Conservation (phyloP, 352 stramenopile species). For the Plasmopara viticola region DNA sequence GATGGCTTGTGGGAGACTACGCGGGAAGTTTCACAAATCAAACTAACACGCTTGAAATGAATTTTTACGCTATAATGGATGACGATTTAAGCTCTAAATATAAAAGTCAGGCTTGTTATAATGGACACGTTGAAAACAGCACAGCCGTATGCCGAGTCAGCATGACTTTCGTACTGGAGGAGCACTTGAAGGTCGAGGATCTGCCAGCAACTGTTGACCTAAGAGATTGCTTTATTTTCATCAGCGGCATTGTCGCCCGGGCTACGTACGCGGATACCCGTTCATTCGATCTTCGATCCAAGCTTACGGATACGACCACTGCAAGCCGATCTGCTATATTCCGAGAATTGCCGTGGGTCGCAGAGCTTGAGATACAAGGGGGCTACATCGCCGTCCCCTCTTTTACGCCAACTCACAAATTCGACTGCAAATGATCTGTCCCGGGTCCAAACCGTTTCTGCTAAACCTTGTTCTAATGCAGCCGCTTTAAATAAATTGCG, state of each 20-base stretch:
- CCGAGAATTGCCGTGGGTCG: constrained; percentile 9
- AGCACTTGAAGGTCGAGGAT: neutral
- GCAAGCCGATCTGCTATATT: constrained; percentile 3
- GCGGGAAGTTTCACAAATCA: neutral
- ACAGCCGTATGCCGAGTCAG: constrained; percentile 3
- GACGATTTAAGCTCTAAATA: neutral
- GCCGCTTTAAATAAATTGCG: too few relatives aligned
- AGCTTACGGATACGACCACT: constrained; percentile 3
- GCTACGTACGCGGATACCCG: neutral
- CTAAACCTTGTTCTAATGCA: too few relatives aligned
- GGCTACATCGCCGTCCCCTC: constrained; percentile 9
- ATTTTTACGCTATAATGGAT: constrained; percentile 3
- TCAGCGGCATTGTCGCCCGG: constrained; percentile 6
- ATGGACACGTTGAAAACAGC: neutral
- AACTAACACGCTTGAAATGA: neutral
- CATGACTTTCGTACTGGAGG: constrained; percentile 8
- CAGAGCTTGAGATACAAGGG: constrained; percentile 5
- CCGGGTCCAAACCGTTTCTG: too few relatives aligned
- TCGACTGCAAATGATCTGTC: too few relatives aligned
- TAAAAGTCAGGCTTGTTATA: neutral
- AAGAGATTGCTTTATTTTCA: constrained; percentile 7
- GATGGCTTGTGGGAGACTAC: constrained; percentile 2
- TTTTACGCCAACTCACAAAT: neutral
- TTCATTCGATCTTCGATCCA: neutral
- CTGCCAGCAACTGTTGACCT: neutral